These are phyloP conservation scores for Fusarium pseudoanthophilum DNA, from an alignment of 2,329 filamentous ascomycete species.

Conservation along the genomic window DNA sequence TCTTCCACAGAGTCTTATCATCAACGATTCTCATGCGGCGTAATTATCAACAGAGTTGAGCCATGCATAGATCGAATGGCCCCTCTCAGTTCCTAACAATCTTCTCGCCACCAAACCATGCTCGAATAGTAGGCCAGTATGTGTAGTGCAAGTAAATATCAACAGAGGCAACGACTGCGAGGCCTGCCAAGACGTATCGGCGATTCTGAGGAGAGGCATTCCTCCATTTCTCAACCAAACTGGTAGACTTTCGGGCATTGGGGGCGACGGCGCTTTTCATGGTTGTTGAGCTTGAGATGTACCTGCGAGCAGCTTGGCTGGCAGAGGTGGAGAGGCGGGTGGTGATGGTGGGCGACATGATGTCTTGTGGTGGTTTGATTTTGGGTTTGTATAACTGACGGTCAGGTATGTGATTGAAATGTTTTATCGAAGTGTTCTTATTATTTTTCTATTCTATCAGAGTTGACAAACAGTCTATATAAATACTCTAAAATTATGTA, in stretches of 20 bases:
- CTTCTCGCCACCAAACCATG: constrained; percentile 17
- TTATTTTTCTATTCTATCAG: background rate
- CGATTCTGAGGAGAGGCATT: constrained; percentile 44
- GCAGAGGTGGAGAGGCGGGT: constrained; percentile 31
- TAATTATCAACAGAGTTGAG: background rate
- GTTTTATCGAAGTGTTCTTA: background rate
- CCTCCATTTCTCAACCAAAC: constrained; percentile 41
- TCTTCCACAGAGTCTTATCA: background rate
- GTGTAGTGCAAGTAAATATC: constrained; percentile 45
- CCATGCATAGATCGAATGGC: fast-evolving
- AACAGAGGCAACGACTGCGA: constrained; percentile 27
- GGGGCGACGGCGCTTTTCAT: constrained; percentile 17
- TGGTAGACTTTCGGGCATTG: background rate
- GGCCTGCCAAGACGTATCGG: constrained; percentile 39
- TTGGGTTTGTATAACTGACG: background rate
- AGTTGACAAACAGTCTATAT: constrained; percentile 7
- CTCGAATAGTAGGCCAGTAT: constrained; percentile 40
- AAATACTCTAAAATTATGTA: constrained; percentile 18
- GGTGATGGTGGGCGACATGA: constrained; percentile 36
- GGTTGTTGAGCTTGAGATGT: constrained; percentile 40
- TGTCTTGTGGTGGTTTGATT: background rate
- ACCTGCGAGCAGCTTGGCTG: constrained; percentile 19
- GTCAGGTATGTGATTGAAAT: background rate
- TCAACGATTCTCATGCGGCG: background rate
- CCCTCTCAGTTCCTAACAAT: background rate